phyloP scores from a whole-genome alignment of 1,139 yeast genomes.

The Suhomyces chickasaworum region DNA sequence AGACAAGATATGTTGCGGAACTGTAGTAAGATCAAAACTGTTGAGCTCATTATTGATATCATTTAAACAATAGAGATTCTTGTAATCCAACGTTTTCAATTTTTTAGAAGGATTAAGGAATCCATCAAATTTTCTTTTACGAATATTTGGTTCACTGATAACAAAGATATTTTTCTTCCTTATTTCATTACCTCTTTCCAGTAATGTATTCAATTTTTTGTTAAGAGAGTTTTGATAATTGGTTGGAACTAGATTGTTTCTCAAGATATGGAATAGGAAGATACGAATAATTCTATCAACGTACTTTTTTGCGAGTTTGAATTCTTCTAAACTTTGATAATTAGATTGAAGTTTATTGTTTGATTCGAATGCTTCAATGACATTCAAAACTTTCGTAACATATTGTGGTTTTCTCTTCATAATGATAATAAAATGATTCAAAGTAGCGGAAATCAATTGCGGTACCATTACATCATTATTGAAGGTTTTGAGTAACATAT shows the following conservation, averaged over 20 bases:
- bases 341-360: slow-evolving; percentile 44
- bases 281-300: slow-evolving; percentile 43
- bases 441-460: slow-evolving; percentile 56
- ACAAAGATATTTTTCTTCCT: slow-evolving; percentile 43
- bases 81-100: slow-evolving; percentile 37
- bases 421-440: slow-evolving; percentile 53
- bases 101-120: slow-evolving; percentile 30
- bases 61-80: slow-evolving; percentile 59
- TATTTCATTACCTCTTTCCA: slow-evolving; percentile 44
- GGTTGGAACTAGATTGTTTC: slow-evolving; percentile 37
- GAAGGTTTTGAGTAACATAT: slow-evolving; percentile 59
- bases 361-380: slow-evolving; percentile 39
- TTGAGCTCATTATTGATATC: slow-evolving; percentile 61
- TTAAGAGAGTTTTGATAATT: slow-evolving; percentile 32
- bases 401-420: slow-evolving; percentile 60
- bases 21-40: slow-evolving; percentile 66
- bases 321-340: slow-evolving; percentile 47
- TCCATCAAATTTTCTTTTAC: slow-evolving; percentile 44
- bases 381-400: slow-evolving; percentile 44
- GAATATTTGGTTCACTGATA: slow-evolving; percentile 33
- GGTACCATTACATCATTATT: slow-evolving; percentile 57
- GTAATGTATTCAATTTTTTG: slow-evolving; percentile 32
- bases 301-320: slow-evolving; percentile 44
- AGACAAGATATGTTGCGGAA: slow-evolving; percentile 65
- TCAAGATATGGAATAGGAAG: slow-evolving; percentile 39